phyloP scores from a whole-genome alignment of 306 rosid genomes.

The Sesbania bispinosa region DNA sequence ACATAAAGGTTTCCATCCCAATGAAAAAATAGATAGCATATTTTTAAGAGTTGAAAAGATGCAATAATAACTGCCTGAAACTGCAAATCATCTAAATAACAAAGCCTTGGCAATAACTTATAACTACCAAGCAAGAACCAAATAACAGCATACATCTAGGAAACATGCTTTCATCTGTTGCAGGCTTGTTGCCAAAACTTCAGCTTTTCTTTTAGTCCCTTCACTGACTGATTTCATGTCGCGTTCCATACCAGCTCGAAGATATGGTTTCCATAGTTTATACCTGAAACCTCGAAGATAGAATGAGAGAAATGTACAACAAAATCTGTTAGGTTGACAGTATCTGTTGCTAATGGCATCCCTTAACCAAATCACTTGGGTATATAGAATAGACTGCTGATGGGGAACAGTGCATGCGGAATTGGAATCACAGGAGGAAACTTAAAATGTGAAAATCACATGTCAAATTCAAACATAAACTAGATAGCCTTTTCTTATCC shows the following conservation, averaged over 20 bases:
- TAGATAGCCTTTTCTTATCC: not conserved
- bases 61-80: not conserved
- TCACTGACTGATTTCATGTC: constrained; percentile 90
- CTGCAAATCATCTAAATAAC: not conserved
- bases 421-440: not conserved
- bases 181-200: constrained; percentile 77
- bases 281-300: constrained; percentile 43
- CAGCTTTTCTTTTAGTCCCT: constrained; percentile 75
- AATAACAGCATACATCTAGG: constrained; percentile 67
- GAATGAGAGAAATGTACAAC: constrained; percentile 18
- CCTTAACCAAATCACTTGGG: not conserved
- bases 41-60: not conserved
- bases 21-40: not conserved
- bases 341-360: constrained; percentile 5
- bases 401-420: constrained; percentile 3
- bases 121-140: constrained; percentile 11
- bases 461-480: constrained; percentile 15
- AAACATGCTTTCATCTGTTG: constrained; percentile 93
- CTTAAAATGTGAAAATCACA: constrained; percentile 12
- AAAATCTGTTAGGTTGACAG: not conserved
- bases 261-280: constrained; percentile 91
- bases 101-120: constrained; percentile 14
- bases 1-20: not conserved
- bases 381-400: not conserved
- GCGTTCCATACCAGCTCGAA: constrained; percentile 88